A percentile compares a stretch with the other conserved stretches of the same genome.
Evolutionary conservation across 2,329 filamentous ascomycete genomes (phyloP).

Genomic region (Sporothrix protearum): DNA sequence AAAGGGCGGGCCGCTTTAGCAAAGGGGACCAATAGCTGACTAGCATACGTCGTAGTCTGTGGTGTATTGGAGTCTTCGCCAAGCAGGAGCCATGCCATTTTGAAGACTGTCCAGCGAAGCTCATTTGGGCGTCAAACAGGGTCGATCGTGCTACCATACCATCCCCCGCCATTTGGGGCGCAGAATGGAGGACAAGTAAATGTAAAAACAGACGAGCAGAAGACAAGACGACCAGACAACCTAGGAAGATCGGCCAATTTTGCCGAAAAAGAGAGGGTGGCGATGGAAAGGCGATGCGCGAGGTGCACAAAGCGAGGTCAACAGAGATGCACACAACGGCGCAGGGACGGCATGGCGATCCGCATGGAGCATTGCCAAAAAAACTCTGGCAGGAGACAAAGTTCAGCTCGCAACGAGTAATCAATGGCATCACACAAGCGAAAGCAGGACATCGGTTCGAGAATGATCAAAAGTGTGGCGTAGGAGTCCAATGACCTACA

Average conservation of each 20-base stretch:
- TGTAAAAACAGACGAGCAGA: neutral
- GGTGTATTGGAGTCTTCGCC: no score
- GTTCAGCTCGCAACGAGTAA: no score
- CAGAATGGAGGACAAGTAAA: neutral
- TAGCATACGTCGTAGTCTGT: no score
- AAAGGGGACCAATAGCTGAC: no score
- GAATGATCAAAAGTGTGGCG: no score
- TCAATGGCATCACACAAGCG: neutral
- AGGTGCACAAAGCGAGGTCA: neutral
- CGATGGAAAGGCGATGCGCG: neutral
- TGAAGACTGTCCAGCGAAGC: neutral
- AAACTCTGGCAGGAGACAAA: no score
- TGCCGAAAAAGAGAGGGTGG: neutral
- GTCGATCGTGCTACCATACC: neutral
- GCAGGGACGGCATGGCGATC: conserved; percentile 5
- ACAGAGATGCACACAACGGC: neutral
- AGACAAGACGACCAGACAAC: neutral
- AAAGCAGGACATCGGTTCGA: neutral
- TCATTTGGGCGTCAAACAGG: neutral
- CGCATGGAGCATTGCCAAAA: neutral
- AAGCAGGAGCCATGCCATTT: neutral
- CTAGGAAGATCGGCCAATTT: neutral
- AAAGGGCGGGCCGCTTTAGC: no score
- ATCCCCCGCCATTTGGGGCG: neutral
- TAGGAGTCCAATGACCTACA: neutral